Percentiles rank a stretch among this genome's conserved stretches.
These are phyloP conservation scores for Solanum paucissectum DNA, from an alignment of 257 asterid genomes.

Conservation along the genomic window DNA sequence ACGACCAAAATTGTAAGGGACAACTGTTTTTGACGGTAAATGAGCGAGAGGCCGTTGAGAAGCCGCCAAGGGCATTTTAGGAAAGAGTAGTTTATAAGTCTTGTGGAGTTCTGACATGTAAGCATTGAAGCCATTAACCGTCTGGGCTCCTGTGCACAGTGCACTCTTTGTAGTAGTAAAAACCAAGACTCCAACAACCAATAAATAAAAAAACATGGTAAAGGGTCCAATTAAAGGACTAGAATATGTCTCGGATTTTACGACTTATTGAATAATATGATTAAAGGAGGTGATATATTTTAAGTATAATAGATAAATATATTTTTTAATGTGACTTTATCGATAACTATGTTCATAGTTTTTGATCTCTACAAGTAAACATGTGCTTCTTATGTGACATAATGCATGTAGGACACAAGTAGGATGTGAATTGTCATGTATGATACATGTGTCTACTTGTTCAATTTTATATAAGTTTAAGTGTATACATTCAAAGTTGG, in stretches of 20 bases:
- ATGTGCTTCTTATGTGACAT: not conserved
- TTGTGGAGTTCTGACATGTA: not conserved
- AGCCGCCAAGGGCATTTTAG: constrained; percentile 19
- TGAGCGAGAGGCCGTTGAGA: constrained; percentile 31
- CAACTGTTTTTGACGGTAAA: constrained; percentile 26
- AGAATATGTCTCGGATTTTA: not conserved
- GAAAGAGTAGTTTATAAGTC: not conserved
- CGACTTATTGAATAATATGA: no score
- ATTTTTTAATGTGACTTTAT: no score
- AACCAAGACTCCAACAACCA: not conserved
- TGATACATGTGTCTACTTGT: no score
- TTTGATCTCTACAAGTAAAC: no score
- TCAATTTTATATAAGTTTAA: no score
- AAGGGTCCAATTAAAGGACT: no score
- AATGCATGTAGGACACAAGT: not conserved
- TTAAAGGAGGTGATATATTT: no score
- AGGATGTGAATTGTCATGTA: not conserved
- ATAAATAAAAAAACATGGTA: not conserved
- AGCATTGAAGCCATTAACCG: constrained; percentile 14
- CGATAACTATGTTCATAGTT: no score
- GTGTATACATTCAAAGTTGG: no score
- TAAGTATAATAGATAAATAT: no score
- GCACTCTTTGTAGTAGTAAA: not conserved
- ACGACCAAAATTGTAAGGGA: constrained; percentile 1
- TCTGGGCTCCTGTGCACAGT: constrained; percentile 23